Percentiles rank a stretch among this genome's conserved stretches.
These are phyloP conservation scores for Collariella sp. DNA, from an alignment of 495 filamentous ascomycete genomes.

Conservation along the genomic window DNA sequence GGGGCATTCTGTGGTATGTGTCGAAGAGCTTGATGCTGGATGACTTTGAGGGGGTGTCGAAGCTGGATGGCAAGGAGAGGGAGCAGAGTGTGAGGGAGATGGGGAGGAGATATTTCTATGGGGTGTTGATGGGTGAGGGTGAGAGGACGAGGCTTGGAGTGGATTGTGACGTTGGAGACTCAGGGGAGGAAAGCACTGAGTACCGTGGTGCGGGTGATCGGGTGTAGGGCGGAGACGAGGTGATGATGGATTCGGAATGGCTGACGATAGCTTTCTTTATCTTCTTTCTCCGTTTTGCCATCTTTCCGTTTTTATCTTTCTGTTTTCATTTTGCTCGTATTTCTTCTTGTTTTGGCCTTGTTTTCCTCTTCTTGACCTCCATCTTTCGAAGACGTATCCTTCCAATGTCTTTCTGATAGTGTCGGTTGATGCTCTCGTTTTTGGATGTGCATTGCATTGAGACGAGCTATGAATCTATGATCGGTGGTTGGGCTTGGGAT, in stretches of 20 bases:
- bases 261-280: no score
- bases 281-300: no score
- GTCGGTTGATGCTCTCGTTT: no score
- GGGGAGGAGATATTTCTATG: conserved; percentile 27
- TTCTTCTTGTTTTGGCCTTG: no score
- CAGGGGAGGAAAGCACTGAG: background rate
- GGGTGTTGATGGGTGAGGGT: conserved; percentile 17
- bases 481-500: no score
- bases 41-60: conserved; percentile 24
- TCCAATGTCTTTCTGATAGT: no score
- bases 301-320: no score
- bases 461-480: no score
- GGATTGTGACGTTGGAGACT: conserved; percentile 10
- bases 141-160: conserved; percentile 21
- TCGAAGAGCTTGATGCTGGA: conserved; percentile 20
- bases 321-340: no score
- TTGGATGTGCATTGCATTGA: no score
- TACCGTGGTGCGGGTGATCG: background rate
- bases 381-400: no score
- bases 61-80: conserved; percentile 13
- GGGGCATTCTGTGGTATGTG: conserved; percentile 29
- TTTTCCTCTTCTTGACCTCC: no score
- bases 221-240: background rate
- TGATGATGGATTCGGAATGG: background rate
- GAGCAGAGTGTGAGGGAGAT: conserved; percentile 13